phyloP scores from a whole-genome alignment of 495 filamentous ascomycete genomes.

The Xylaria sp. region DNA sequence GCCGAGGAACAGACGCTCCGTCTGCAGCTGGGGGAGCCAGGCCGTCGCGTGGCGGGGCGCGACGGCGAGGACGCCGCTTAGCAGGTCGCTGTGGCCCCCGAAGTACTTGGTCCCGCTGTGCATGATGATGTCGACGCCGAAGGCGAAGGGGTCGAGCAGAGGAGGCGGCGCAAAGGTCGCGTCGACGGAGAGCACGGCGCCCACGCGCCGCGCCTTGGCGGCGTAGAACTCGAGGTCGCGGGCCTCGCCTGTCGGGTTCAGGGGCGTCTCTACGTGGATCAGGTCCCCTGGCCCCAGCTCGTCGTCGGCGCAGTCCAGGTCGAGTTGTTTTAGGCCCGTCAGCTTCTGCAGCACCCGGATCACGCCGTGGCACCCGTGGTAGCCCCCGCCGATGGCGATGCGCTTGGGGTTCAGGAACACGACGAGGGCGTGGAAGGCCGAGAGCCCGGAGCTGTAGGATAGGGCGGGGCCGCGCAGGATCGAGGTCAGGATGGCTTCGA shows the following conservation, averaged over 20 bases:
- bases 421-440: constrained; percentile 84
- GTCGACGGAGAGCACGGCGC: constrained; percentile 84
- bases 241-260: constrained; percentile 88
- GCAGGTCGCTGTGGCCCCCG: constrained; percentile 89
- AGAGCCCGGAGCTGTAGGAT: constrained; percentile 84
- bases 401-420: constrained; percentile 77
- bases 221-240: constrained; percentile 73
- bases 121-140: constrained; percentile 84
- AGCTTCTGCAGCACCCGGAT: constrained; percentile 73
- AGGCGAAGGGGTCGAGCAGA: constrained; percentile 82
- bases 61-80: constrained; percentile 82
- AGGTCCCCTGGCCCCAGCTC: constrained; percentile 76
- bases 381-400: constrained; percentile 80
- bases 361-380: constrained; percentile 93
- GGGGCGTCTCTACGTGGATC: constrained; percentile 88
- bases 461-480: constrained; percentile 72
- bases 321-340: constrained; percentile 70
- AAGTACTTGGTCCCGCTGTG: constrained; percentile 95
- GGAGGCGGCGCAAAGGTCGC: constrained; percentile 92
- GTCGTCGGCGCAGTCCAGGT: constrained; percentile 58
- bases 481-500: constrained; percentile 78
- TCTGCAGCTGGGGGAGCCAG: constrained; percentile 62
- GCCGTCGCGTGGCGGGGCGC: constrained; percentile 61
- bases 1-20: constrained; percentile 77
- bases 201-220: constrained; percentile 69